These are phyloP conservation scores for Leptosphaerulina australis DNA, from an alignment of 2,329 filamentous ascomycete genomes.

Conservation along the genomic window DNA sequence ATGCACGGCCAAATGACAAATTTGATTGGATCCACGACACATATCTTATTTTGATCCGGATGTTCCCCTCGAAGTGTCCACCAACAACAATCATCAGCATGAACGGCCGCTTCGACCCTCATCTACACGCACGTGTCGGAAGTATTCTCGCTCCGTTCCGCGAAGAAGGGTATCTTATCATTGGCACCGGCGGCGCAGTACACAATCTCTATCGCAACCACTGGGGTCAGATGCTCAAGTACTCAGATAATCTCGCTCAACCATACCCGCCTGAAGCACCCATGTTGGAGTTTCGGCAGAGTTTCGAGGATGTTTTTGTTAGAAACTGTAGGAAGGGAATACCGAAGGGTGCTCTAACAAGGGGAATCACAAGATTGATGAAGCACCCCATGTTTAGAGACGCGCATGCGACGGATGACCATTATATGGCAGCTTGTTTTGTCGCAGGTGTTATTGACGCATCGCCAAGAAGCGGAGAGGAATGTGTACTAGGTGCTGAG, in stretches of 20 bases:
- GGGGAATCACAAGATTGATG: constrained; percentile 67
- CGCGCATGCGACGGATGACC: constrained; percentile 72
- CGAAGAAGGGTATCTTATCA: constrained; percentile 62
- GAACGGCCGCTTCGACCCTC: constrained; percentile 62
- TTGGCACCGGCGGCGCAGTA: constrained; percentile 66
- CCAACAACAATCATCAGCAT: constrained; percentile 66
- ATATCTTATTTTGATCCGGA: constrained; percentile 70
- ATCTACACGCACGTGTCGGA: constrained; percentile 64
- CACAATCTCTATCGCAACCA: constrained; percentile 73
- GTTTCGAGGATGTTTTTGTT: constrained; percentile 64
- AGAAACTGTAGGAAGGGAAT: constrained; percentile 56
- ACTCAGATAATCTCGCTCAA: constrained; percentile 68
- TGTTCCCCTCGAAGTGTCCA: constrained; percentile 70
- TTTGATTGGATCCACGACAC: constrained; percentile 79
- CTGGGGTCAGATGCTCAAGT: constrained; percentile 68
- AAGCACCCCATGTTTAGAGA: constrained; percentile 70
- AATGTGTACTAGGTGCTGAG: constrained; percentile 38
- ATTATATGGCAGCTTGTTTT: constrained; percentile 71
- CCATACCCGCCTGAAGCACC: constrained; percentile 63
- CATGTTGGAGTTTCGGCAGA: constrained; percentile 70
- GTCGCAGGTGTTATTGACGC: constrained; percentile 58
- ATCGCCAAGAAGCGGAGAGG: constrained; percentile 26
- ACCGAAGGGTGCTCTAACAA: constrained; percentile 56
- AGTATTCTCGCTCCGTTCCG: constrained; percentile 62
- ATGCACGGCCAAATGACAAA: constrained; percentile 57